Evolutionary conservation across 2,329 filamentous ascomycete genomes (phyloP).

Genomic region (Alternaria sp.): DNA sequence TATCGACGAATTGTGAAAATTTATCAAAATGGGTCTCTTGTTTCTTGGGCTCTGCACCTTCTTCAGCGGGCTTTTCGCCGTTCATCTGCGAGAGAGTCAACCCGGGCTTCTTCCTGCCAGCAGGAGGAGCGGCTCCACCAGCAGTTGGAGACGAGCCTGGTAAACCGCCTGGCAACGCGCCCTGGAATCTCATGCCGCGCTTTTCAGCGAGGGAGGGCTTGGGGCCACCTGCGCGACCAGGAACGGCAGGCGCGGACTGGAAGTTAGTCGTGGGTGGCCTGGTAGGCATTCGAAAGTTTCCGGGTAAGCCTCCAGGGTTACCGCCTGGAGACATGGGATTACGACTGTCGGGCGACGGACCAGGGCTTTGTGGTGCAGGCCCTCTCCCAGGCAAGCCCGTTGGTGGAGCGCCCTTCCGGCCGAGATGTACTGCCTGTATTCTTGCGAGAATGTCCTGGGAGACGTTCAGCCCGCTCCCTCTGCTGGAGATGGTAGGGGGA

Average conservation of each 20-base stretch:
- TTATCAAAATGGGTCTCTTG: constrained; percentile 65
- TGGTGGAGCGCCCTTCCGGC: constrained; percentile 66
- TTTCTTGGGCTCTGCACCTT: constrained; percentile 39
- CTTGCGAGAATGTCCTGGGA: constrained; percentile 72
- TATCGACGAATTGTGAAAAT: constrained; percentile 85
- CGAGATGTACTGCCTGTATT: constrained; percentile 74
- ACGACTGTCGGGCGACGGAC: constrained; percentile 27
- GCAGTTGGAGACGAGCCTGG: constrained; percentile 56
- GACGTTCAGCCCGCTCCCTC: constrained; percentile 60
- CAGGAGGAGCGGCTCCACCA: constrained; percentile 38
- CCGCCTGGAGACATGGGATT: constrained; percentile 37
- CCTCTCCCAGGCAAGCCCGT: constrained; percentile 36
- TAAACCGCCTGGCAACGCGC: constrained; percentile 65
- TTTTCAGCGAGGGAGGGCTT: constrained; percentile 72
- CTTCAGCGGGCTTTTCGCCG: constrained; percentile 36
- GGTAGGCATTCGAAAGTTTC: constrained; percentile 55
- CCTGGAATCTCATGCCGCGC: constrained; percentile 69
- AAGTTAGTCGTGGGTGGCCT: constrained; percentile 54
- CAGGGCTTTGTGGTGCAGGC: constrained; percentile 38
- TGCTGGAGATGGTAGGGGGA: constrained; percentile 54
- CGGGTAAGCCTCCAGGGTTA: constrained; percentile 52
- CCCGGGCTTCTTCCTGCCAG: constrained; percentile 52
- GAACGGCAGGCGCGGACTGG: constrained; percentile 59
- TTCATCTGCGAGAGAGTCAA: constrained; percentile 57
- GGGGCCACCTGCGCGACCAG: constrained; percentile 57